Evolutionary conservation across 306 rosid genomes (phyloP), one percentile per base, ranked within the genome.

Genomic region (Bauhinia variegata): DNA sequence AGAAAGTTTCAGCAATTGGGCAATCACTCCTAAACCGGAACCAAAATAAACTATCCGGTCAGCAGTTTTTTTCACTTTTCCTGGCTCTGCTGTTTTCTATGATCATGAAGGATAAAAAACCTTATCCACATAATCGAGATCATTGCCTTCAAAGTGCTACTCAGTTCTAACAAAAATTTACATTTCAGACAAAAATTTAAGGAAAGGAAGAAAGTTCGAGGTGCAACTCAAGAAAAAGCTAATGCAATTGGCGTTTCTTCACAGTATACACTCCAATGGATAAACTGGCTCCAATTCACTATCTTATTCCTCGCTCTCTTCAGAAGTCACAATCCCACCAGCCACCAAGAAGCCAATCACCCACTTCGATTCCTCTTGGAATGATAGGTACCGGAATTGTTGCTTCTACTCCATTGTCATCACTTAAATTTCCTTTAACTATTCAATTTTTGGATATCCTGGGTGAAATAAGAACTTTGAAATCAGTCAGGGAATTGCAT

Each of bases 401-500:
- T 23, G 48, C 84, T 73, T 72, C 86, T 43, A 17, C 74, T 75
- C 72, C 60, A 58, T 39, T 74, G 60, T 57, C 81, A 41, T 36
- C 68, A 13, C 72, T 58, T 23, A 84, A 60, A 9, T 8, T 70
- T 32, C 57, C 81, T 63, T 71, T 76, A 1, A 19, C 30, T 39
- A 41, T 68, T 56, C 54, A 75, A 41, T 43, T 72, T 68, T 60
- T 74, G 60, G 69, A 68, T 44, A 70, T 56, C 33, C 44, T 74
- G 52, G 60, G 67, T 55, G 72, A 76, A 65, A 23, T 61, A 46
- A 80, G 49, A 69, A 78, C 80, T 70, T 60, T 84, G 82, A 72
- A 44, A 73, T 88, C 83, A 42, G 81, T 82, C 11, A 80, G 74
- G 44, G 83, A 39, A 55, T 2, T 77, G 47, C 96, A 82, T 82